Evolutionary conservation across 352 stramenopile species (phyloP).

Genomic region (Phytopythium ostracodes): DNA sequence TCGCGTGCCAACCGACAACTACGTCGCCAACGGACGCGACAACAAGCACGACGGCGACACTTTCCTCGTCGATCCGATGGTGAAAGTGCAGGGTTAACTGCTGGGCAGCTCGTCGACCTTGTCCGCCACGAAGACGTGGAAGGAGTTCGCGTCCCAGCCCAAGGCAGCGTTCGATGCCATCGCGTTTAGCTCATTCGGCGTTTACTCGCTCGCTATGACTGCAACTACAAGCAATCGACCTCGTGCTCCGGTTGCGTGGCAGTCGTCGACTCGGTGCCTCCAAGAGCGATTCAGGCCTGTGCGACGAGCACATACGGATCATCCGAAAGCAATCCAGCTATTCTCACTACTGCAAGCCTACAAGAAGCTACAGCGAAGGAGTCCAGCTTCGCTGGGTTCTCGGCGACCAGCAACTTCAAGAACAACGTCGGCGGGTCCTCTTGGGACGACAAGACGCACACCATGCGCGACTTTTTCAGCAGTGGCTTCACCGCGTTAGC

Average conservation of each 20-base stretch:
- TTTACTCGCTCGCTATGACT: background rate
- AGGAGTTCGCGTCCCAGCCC: background rate
- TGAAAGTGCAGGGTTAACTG: background rate
- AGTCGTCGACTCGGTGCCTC: background rate
- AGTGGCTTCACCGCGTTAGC: background rate
- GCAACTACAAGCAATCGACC: background rate
- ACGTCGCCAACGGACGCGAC: conserved; percentile 14
- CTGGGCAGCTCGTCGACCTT: background rate
- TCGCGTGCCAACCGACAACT: conserved; percentile 15
- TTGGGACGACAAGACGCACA: conserved; percentile 4
- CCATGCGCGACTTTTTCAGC: conserved; percentile 15
- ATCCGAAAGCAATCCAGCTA: background rate
- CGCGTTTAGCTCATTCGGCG: background rate
- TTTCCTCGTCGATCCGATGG: background rate
- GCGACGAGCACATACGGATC: background rate
- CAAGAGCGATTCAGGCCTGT: background rate
- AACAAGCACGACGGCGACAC: conserved; percentile 11
- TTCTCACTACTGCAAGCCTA: conserved; percentile 3
- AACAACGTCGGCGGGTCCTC: conserved; percentile 17
- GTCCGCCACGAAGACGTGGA: background rate
- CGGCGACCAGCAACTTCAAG: conserved; percentile 10
- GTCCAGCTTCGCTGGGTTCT: conserved; percentile 12
- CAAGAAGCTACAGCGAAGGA: conserved; percentile 11
- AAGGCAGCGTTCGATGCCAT: background rate
- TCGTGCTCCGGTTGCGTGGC: conserved; percentile 1